Evolutionary conservation across 1,284 basidiomycete genomes (phyloP).

Genomic region (Athelia psychrophila): DNA sequence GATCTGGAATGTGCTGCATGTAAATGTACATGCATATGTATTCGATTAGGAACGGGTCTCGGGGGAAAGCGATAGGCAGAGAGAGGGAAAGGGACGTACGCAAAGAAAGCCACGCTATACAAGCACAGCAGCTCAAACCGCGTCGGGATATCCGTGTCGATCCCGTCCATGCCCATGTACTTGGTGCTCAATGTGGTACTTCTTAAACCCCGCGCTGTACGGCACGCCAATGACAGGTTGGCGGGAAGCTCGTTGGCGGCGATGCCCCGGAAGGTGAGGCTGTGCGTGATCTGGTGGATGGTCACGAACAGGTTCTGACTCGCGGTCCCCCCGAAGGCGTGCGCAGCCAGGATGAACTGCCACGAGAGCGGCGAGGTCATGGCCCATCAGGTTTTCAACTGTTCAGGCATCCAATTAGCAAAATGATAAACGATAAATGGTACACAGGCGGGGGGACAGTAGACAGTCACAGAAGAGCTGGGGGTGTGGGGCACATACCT

Average conservation of each 20-base stretch:
- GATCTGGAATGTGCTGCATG: slow-evolving; percentile 97
- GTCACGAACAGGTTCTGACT: slow-evolving; percentile 98
- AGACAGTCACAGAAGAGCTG: too few species aligned
- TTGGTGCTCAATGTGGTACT: slow-evolving; percentile 96
- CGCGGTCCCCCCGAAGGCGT: slow-evolving; percentile 88
- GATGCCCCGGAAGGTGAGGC: slow-evolving; percentile 88
- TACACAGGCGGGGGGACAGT: too few species aligned
- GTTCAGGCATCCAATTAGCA: slow-evolving; percentile 9
- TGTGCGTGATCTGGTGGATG: slow-evolving; percentile 98
- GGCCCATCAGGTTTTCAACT: slow-evolving; percentile 95
- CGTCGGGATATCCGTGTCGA: slow-evolving; percentile 94
- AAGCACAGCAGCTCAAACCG: slow-evolving; percentile 81
- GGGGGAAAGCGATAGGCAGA: slow-evolving; percentile 1
- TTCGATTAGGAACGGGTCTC: too few species aligned
- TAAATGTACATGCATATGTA: neutral
- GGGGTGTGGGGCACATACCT: slow-evolving; percentile 54
- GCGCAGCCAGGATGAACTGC: slow-evolving; percentile 77
- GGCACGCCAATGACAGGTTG: slow-evolving; percentile 94
- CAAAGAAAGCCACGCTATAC: slow-evolving; percentile 97
- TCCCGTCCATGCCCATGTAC: slow-evolving; percentile 91
- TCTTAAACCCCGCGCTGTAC: slow-evolving; percentile 96
- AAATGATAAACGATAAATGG: too few species aligned
- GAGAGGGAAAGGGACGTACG: slow-evolving; percentile 50
- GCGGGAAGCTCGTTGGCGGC: slow-evolving; percentile 85
- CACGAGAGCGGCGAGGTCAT: slow-evolving; percentile 78